Base-by-base conservation (phyloP, 345 rosid genomes). In the Citrus reticulata region DNA sequence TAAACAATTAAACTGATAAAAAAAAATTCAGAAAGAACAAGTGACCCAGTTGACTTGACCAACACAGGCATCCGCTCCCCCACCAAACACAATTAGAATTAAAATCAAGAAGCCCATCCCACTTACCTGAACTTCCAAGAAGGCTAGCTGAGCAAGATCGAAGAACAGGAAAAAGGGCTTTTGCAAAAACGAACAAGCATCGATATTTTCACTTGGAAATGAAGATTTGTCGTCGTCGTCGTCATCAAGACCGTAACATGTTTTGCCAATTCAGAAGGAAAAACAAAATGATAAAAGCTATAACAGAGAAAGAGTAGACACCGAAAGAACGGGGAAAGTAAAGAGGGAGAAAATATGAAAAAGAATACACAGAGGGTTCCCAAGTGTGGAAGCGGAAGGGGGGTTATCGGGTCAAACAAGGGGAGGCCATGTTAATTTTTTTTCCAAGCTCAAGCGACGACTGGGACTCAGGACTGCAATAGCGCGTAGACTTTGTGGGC, bases 41-140 rank as follows among this genome's bases (percentile, higher is more conserved):
- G 11, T 24, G 16, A 35, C 69, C 72, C 80, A 62, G 79, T 72
- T 74, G 75, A 72, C 25, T 72, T 75, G 76, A 81, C 77, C 63
- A 59, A 60, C 69, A 27, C 20, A 69, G 39, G 57, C 20, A 40
- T 9, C 13, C 46, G 13, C 46, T 9, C 13, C 11, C 46, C 13
- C 46, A 7, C 46, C 46, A 40, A 39, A 39, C 10, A 40, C 13
- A 40, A 25, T 42, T 42, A 42, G 9, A 46, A 46, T 11, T 46
- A 46, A 13, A 46, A 46, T 46, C 51, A 46, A 13, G 51, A 3
- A 46, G 51, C 51, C 51, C 51, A 46, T 13, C 51, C 51, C 17
- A 73, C 81, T 72, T 78, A 85, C 85, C 87, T 81, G 77, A 76
- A 60, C 69, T 70, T 77, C 70, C 55, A 77, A 9, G 46, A 20